Conservation (phyloP, 2,329 filamentous ascomycete genomes). For the Aspergillus vadensis region DNA sequence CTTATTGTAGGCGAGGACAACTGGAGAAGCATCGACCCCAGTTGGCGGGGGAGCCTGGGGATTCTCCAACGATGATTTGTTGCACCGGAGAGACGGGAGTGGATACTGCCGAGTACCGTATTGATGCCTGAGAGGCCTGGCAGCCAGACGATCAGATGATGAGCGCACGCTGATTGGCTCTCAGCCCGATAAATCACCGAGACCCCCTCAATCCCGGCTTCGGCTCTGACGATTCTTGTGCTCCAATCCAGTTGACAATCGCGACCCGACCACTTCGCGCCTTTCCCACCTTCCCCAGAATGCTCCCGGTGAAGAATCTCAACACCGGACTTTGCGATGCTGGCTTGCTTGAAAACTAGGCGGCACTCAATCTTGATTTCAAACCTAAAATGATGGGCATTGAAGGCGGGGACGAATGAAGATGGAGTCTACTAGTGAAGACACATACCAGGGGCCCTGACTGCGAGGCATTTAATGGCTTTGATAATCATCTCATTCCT, state of each 20-base stretch:
- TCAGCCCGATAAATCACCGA: conserved; percentile 34
- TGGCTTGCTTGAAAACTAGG: background rate
- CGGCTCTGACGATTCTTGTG: background rate
- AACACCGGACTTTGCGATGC: background rate
- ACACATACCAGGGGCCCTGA: background rate
- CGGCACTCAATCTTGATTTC: background rate
- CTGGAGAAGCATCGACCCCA: background rate
- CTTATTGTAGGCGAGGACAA: background rate
- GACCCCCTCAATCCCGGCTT: background rate
- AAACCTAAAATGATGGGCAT: background rate
- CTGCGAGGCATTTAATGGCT: background rate
- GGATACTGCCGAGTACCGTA: background rate
- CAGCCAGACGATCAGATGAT: conserved; percentile 21
- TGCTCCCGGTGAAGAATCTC: conserved; percentile 5
- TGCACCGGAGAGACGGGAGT: background rate
- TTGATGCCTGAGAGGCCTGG: background rate
- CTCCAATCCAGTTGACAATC: background rate
- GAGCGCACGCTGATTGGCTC: conserved; percentile 25
- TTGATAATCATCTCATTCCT: background rate
- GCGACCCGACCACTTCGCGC: background rate
- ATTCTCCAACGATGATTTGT: background rate
- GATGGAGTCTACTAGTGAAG: background rate
- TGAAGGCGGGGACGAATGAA: background rate
- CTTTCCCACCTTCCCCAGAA: conserved; percentile 2
- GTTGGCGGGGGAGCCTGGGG: background rate